Base-by-base conservation (phyloP, 2,329 filamentous ascomycete species). In the Penicillium sp. region DNA sequence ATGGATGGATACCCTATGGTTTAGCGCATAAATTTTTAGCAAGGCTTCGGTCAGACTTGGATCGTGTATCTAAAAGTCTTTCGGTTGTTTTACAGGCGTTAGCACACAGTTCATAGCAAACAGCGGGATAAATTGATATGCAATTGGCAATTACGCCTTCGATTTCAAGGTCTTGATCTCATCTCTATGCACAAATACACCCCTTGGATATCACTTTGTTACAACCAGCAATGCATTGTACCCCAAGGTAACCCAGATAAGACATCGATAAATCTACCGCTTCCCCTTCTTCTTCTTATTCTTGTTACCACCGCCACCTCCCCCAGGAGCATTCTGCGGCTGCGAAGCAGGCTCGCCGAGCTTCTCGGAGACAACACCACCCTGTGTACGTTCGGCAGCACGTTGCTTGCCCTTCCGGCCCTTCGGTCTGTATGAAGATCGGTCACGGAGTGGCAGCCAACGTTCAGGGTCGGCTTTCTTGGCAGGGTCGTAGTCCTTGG, bases 371-470 rank as follows among this genome's bases (percentile, higher is more conserved):
- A 91, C 90, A 13, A 88, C 78, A 48, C 93, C 93, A 59, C 95
- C 95, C 73, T 98, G 95, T 9, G 91, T 97, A 41, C 88, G 79
- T 64, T 91, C 90, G 59, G 83, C 81, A 5, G 86, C 87, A 77
- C 89, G 89, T 82, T 92, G 89, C 82, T 91, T 93, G 54, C 91
- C 90, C 82, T 96, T 96, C 80, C 90, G 92, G 6, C 92, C 92
- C 79, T 95, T 96, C 8, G 93, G 92, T 48, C 90, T 82, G 76
- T 96, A 99, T 41, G 86, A 90, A 66, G 90, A 95, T 56, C 95
- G 84, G 73, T 99, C 95, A 52, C 90, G 87, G 68, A 98, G 80
- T 13, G 95, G 93, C 58, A 99, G 77, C 95, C 95, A 99, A 61
- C 95, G 84, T 76, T 99, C 95, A 0, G 91, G 88, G 73, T 99